Conservation (phyloP, 495 filamentous ascomycete species). For the Lepraria neglecta region DNA sequence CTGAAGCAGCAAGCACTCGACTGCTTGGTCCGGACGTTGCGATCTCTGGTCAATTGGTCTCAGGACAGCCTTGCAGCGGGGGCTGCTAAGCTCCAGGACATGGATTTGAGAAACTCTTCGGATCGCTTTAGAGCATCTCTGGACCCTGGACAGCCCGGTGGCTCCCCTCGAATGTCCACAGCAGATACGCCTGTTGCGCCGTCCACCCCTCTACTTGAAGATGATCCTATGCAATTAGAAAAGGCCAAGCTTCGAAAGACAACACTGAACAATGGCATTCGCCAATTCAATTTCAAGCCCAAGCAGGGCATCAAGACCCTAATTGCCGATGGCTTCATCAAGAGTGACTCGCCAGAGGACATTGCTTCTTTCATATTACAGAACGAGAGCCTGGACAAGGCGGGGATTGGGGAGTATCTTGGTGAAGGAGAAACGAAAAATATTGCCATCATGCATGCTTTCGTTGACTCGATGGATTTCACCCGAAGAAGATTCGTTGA, state of each 20-base stretch:
- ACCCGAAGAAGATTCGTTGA: constrained; percentile 89
- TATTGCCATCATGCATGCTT: constrained; percentile 96
- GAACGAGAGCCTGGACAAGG: constrained; percentile 76
- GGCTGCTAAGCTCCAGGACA: constrained; percentile 39
- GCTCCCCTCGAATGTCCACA: constrained; percentile 43
- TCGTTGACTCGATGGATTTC: constrained; percentile 94
- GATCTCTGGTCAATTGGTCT: constrained; percentile 90
- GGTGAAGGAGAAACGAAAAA: constrained; percentile 90
- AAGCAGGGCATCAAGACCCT: constrained; percentile 87
- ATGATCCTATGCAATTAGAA: constrained; percentile 87
- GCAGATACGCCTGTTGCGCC: constrained; percentile 57
- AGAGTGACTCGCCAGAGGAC: constrained; percentile 64
- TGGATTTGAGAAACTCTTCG: constrained; percentile 55
- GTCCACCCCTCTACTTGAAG: constrained; percentile 71
- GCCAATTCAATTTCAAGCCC: constrained; percentile 96
- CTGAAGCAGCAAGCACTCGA: constrained; percentile 85
- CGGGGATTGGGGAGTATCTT: constrained; percentile 87
- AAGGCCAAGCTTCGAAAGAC: constrained; percentile 92
- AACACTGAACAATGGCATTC: constrained; percentile 77
- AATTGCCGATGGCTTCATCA: constrained; percentile 78
- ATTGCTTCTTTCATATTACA: constrained; percentile 77
- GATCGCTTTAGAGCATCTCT: constrained; percentile 79
- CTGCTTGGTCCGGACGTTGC: constrained; percentile 77
- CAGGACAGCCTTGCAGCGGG: constrained; percentile 65
- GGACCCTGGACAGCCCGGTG: constrained; percentile 53